These are phyloP conservation scores for Pichia heedii DNA, from an alignment of 805 yeast genomes.

Conservation along the genomic window DNA sequence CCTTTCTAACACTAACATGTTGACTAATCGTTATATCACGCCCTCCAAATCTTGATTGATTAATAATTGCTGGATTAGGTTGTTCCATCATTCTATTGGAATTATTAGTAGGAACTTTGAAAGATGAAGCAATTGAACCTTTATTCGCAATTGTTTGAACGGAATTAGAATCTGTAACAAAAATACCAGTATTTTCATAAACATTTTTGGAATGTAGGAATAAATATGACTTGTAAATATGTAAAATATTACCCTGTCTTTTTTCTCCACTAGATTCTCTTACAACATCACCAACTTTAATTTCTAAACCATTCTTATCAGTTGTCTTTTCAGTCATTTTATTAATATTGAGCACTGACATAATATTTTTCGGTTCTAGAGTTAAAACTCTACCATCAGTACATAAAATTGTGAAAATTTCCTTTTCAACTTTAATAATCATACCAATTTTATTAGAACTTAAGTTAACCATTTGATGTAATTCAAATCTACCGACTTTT, in stretches of 20 bases:
- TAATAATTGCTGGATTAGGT: constrained; percentile 52
- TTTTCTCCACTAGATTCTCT: constrained; percentile 76
- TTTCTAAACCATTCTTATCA: constrained; percentile 75
- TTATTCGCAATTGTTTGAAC: constrained; percentile 81
- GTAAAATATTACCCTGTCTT: constrained; percentile 81
- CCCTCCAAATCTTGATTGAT: constrained; percentile 52
- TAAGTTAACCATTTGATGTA: constrained; percentile 83
- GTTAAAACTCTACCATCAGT: constrained; percentile 71
- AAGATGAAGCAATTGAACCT: constrained; percentile 51
- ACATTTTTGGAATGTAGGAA: constrained; percentile 76
- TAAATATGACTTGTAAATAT: constrained; percentile 70
- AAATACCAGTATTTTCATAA: constrained; percentile 83
- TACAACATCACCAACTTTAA: constrained; percentile 88
- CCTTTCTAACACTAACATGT: constrained; percentile 75
- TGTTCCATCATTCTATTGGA: constrained; percentile 64
- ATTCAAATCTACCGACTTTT: constrained; percentile 66
- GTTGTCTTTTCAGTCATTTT: constrained; percentile 74
- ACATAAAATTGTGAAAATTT: constrained; percentile 67
- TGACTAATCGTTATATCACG: constrained; percentile 77
- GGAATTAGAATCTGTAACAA: constrained; percentile 66
- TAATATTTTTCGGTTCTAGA: constrained; percentile 73
- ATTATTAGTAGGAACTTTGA: constrained; percentile 54
- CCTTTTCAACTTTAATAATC: constrained; percentile 83
- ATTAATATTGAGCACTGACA: constrained; percentile 58
- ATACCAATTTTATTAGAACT: constrained; percentile 84